Evolutionary conservation across 441 rosid genomes (phyloP), one percentile per base, ranked within the genome.

Genomic region (Melastoma candidum): DNA sequence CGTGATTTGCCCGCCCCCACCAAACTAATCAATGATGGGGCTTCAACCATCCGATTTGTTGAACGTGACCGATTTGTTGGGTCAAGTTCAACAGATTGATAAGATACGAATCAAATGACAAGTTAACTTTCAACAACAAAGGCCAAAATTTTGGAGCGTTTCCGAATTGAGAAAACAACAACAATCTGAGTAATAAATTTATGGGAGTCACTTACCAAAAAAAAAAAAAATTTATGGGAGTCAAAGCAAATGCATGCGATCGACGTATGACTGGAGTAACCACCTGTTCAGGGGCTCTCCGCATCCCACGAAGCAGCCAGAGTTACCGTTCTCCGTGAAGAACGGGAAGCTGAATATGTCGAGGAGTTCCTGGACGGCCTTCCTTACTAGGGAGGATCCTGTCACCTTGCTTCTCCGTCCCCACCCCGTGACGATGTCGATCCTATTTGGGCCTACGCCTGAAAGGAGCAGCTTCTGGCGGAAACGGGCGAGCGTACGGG

Each of bases 381-480:
- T 85, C 69, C 90, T 70, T 63, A 87, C 97, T 53, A 92, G 66
- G 47, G 97, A 84, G 48, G 90, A 56, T 46, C 97, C 93, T 0
- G 90, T 90, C 57, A 84, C 96, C 74, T 84, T 76, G 73, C 97
- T 90, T 39, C 88, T 83, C 46, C 93, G 70, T 9, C 97, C 93
- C 96, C 96, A 90, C 26, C 96, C 97, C 22, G 96, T 90, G 53
- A 90, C 86, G 69, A 90, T 90, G 73, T 87, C 97, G 22, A 87
- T 87, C 53, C 96, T 72, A 54, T 73, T 68, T 2, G 96, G 97
- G 49, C 77, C 63, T 58, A 81, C 49, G 22, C 95, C 96, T 0
- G 87, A 81, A 12, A 54, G 57, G 39, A 90, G 70, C 85, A 83
- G 75, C 75, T 81, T 72, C 39, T 57, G 80, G 22, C 87, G 87